These are phyloP conservation scores for Microthlaspi erraticum DNA, from an alignment of 345 rosid genomes.

Conservation along the genomic window DNA sequence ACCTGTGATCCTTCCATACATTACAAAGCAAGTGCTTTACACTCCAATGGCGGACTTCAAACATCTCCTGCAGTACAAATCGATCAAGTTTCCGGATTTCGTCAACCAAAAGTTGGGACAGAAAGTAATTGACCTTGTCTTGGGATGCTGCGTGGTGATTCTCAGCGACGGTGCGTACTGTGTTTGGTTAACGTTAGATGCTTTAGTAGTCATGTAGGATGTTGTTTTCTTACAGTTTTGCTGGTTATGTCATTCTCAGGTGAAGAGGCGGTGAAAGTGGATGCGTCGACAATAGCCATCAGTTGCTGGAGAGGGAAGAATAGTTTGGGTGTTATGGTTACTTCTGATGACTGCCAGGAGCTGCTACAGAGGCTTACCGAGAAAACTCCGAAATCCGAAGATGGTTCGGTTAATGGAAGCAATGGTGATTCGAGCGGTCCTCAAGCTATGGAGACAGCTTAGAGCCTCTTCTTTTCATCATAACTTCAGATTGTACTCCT, in stretches of 20 bases:
- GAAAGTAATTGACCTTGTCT: constrained; percentile 70
- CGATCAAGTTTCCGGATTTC: constrained; percentile 77
- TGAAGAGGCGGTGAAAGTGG: constrained; percentile 51
- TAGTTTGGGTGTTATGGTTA: constrained; percentile 82
- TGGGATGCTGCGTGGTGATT: constrained; percentile 86
- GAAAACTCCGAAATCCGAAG: constrained; percentile 47
- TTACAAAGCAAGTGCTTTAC: constrained; percentile 77
- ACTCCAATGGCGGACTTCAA: constrained; percentile 73
- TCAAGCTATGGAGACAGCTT: constrained; percentile 39
- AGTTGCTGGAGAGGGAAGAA: constrained; percentile 95
- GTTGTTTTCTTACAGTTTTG: constrained; percentile 2
- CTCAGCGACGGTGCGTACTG: constrained; percentile 58
- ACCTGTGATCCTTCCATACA: constrained; percentile 87
- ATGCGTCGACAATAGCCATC: constrained; percentile 70
- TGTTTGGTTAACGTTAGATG: constrained; percentile 7
- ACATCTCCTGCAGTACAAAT: constrained; percentile 82
- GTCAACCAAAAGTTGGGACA: constrained; percentile 68
- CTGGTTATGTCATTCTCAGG: constrained; percentile 27
- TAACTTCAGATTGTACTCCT: not conserved
- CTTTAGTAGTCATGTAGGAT: not conserved
- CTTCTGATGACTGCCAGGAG: constrained; percentile 85
- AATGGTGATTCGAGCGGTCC: constrained; percentile 35
- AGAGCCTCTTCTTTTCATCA: not conserved
- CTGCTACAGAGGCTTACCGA: constrained; percentile 68
- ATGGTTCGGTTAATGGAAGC: constrained; percentile 17